Percentiles rank a stretch among this genome's conserved stretches.
Conservation (phyloP, 2,329 filamentous ascomycete species). For the Alternaria sp. region DNA sequence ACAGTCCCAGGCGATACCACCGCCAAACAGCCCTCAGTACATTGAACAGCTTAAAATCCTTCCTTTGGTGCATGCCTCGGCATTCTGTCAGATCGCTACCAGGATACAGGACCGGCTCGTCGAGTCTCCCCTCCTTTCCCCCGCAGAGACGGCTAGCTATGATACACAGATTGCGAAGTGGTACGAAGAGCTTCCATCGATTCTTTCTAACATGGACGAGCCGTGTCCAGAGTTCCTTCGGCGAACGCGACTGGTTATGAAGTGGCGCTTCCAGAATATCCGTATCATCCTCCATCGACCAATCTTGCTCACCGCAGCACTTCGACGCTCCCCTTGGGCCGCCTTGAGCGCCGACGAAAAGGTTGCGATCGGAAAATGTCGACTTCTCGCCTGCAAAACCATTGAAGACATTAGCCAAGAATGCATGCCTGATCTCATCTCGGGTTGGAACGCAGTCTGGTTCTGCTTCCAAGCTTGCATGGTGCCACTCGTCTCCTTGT, state of each 20-base stretch:
- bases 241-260: slow-evolving; percentile 77
- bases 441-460: slow-evolving; percentile 83
- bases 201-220: slow-evolving; percentile 59
- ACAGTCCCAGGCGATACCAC: slow-evolving; percentile 34
- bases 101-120: slow-evolving; percentile 79
- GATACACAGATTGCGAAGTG: slow-evolving; percentile 75
- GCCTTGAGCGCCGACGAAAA: slow-evolving; percentile 69
- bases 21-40: slow-evolving; percentile 48
- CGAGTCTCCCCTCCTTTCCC: slow-evolving; percentile 71
- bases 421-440: slow-evolving; percentile 77
- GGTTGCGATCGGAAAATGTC: slow-evolving; percentile 72
- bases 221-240: slow-evolving; percentile 75
- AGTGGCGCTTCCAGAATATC: slow-evolving; percentile 82
- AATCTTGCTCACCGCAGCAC: slow-evolving; percentile 71
- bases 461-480: slow-evolving; percentile 82
- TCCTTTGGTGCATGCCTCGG: slow-evolving; percentile 77
- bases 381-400: slow-evolving; percentile 72
- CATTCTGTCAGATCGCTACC: slow-evolving; percentile 81
- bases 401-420: slow-evolving; percentile 76
- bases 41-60: slow-evolving; percentile 70
- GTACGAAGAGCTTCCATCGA: slow-evolving; percentile 72
- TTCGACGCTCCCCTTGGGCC: slow-evolving; percentile 61
- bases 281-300: slow-evolving; percentile 79
- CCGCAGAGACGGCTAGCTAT: slow-evolving; percentile 70
- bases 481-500: slow-evolving; percentile 78